These are phyloP conservation scores for Caryopteris hybrid DNA, from an alignment of 305 asterid species.

Conservation along the genomic window DNA sequence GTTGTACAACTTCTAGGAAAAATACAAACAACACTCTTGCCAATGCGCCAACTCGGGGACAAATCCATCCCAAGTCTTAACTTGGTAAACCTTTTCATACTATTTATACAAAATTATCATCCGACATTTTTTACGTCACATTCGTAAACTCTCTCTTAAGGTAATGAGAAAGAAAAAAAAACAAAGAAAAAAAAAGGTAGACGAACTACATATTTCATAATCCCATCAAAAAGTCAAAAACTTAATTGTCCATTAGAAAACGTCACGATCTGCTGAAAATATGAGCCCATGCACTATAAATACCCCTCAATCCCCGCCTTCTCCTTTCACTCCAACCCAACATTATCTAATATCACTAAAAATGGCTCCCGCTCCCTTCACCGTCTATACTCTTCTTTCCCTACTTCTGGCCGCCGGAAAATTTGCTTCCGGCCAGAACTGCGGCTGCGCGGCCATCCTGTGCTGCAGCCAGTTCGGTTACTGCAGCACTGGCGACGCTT, in stretches of 20 bases:
- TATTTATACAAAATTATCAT: too few relatives aligned
- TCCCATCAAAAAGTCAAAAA: neutral
- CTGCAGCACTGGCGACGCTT: conserved; percentile 24
- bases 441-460: conserved; percentile 28
- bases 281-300: neutral
- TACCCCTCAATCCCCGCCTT: neutral
- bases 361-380: neutral
- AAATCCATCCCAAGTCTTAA: too few relatives aligned
- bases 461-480: conserved; percentile 39
- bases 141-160: too few relatives aligned
- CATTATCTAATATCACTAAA: neutral
- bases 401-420: conserved; percentile 21
- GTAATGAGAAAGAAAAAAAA: too few relatives aligned
- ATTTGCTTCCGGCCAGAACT: conserved; percentile 31
- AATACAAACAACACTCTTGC: too few relatives aligned
- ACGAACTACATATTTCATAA: too few relatives aligned
- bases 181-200: too few relatives aligned
- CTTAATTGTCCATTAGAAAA: neutral
- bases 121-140: too few relatives aligned
- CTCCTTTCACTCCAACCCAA: neutral
- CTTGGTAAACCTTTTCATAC: too few relatives aligned
- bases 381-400: conserved; percentile 14
- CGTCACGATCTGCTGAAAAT: neutral
- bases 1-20: too few relatives aligned
- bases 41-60: too few relatives aligned